Evolutionary conservation across 2,329 filamentous ascomycete genomes (phyloP), one percentile per base, ranked within the genome.

Genomic region (Colletotrichum incanum): DNA sequence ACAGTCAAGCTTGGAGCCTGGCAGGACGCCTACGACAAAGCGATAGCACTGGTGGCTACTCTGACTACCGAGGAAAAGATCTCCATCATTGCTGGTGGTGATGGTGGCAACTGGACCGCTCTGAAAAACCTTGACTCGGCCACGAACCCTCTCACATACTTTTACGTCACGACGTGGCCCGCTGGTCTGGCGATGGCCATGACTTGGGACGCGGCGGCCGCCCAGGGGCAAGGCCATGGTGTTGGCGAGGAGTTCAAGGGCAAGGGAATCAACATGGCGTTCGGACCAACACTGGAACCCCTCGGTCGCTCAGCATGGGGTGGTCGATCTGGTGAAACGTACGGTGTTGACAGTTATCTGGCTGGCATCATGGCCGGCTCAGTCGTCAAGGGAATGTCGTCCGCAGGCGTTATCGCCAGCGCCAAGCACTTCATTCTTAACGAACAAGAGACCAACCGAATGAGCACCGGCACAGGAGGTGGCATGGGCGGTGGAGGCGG

Each of bases 161-260:
- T 73, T 67, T 76, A 76, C 47, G 77, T 78, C n/a, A 79, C 77
- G 16, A 77, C 75, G 5, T 79, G 76, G 74, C 89, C 93, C 1
- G 90, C 92, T 1, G 93, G 92, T 60, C 85, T 94, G 71, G 93
- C 91, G 64, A 87, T 91, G 16, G 93, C 91, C 8, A 92, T 93
- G 1, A 93, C 93, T 1, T 96, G 92, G 89, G 91, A 93, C 77
- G 88, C 89, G 59, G 82, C 86, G 20, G 84, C 94, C 45, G 90
- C 93, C 62, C 91, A 92, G 76, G 84, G 86, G 43, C 88, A 93
- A 61, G 94, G 91, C 41, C 83, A 88, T 63, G 92, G 91, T 59
- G 66, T 73, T 23, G 77, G 75, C 59, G 71, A 62, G 2, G 76
- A 74, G 62, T 77, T 71, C 67, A 76, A 71, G 54, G 77, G 73